Base-by-base conservation (phyloP, 2,329 filamentous ascomycete species). In the Onygena corvina region DNA sequence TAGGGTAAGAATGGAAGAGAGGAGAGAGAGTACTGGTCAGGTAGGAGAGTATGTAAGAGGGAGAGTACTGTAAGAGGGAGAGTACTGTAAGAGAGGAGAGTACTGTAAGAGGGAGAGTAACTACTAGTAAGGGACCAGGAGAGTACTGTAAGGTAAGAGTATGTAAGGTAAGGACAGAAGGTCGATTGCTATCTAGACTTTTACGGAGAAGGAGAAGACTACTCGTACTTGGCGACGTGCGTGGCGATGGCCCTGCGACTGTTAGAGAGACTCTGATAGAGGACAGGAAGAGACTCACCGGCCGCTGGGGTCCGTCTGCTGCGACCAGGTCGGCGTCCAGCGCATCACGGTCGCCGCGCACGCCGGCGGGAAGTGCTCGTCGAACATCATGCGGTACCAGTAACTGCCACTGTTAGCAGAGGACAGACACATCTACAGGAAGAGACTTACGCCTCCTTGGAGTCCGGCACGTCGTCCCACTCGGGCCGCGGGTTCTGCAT, bases 351-450 rank as follows among this genome's bases (percentile, higher is more conserved):
- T 98, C 52, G 79, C 82, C 6, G 92, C 93, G 65, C 90, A 96
- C 63, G 83, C 83, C 50, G 82, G 77, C 42, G 92, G 92, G 79
- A 96, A 98, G 70, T 93, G 90, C 76, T 98, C 90, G 67, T 98
- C 92, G 66, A 96, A 98, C 90, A 98, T 96, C 66, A 74, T 77
- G 61, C 92, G 83, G 73, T 98, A 98, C 92, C 92, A 98, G 76
- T 94, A 93, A 42, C 81, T 84, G 58, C 21, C 25, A 16, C 21
- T 27, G 36, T 42, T 29, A 35, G 44, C 27, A n/a, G n/a, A n/a
- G n/a, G n/a, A n/a, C n/a, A n/a, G n/a, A n/a, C n/a, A n/a, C n/a
- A n/a, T n/a, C n/a, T n/a, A n/a, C n/a, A 14, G 35, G 4, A 8
- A 11, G 50, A 29, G 50, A 75, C 80, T 60, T 80, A 89, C 71